These are phyloP conservation scores for Neoboletus magnificus DNA, from an alignment of 768 basidiomycete genomes.

Conservation along the genomic window DNA sequence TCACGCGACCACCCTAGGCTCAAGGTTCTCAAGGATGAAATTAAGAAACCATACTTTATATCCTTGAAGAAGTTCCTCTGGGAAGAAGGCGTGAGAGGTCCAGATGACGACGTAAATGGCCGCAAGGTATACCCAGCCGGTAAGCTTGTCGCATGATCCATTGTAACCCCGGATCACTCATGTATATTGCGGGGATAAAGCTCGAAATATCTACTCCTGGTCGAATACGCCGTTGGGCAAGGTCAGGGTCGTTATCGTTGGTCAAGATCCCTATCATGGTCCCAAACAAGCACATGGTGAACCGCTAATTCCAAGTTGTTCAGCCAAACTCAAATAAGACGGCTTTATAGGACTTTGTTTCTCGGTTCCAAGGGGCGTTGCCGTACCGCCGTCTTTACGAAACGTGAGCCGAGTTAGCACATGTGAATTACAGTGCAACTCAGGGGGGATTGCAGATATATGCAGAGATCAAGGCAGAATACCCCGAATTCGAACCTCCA, in stretches of 20 bases:
- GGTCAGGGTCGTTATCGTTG: constrained; percentile 85
- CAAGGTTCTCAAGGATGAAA: constrained; percentile 68
- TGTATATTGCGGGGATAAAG: constrained; percentile 37
- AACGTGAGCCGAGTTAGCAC: constrained; percentile 51
- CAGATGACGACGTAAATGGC: constrained; percentile 41
- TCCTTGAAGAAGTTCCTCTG: constrained; percentile 66
- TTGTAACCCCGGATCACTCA: constrained; percentile 2
- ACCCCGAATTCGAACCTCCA: constrained; percentile 74
- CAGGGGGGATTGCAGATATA: constrained; percentile 61
- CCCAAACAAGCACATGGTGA: constrained; percentile 81
- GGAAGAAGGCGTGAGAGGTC: constrained; percentile 57
- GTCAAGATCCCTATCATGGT: constrained; percentile 87
- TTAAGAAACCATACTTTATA: constrained; percentile 75
- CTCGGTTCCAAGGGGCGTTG: constrained; percentile 78
- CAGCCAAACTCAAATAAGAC: constrained; percentile 7
- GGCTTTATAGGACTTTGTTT: constrained; percentile 68
- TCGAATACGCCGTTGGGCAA: constrained; percentile 81
- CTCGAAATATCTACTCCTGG: constrained; percentile 88
- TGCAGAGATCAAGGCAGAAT: constrained; percentile 78
- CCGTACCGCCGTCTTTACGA: constrained; percentile 74
- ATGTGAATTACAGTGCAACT: constrained; percentile 8
- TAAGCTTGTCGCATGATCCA: constrained; percentile 37
- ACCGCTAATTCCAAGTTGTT: constrained; percentile 12
- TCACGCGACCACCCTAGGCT: constrained; percentile 47
- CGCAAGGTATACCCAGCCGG: constrained; percentile 77